Base-by-base conservation (phyloP, 805 yeast genomes). In the Ogataea methylovora region DNA sequence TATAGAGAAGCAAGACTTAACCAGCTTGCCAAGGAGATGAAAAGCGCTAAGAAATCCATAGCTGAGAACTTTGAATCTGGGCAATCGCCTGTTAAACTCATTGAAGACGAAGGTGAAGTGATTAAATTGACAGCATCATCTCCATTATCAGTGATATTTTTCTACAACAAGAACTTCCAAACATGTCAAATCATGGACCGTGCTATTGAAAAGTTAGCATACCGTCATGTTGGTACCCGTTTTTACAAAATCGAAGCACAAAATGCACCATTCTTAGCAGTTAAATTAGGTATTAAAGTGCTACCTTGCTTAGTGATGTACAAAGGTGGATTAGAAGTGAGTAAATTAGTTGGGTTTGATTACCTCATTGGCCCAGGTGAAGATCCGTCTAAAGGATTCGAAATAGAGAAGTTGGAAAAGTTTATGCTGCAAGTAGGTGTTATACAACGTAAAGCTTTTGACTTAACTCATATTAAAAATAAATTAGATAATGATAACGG, bases 251-350 rank as follows among this genome's bases (percentile, higher is more conserved):
- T 82, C 4, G 63, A 69, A 35, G 95, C 84, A 0, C 70, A 64
- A 24, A 59, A 69, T 25, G 82, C 88, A 1, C 87, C 94, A 4
- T 85, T 85, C 48, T 59, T 86, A 29, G 85, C 76, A 4, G 58
- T 74, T 2, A 76, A 74, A 48, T 64, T 86, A 26, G 60, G 64
- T 3, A 66, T 86, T 32, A 73, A 79, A 49, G 76, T 80, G 9
- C 61, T 85, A 5, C 95, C 95, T 0, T 79, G 77, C 43, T 76
- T 84, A 2, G 55, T 81, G 2, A 62, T 76, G 8, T 85, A 79
- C 48, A 60, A 58, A 10, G 60, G 69, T 24, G 88, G 88, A 1
- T 55, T 65, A 29, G 90, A 83, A 45, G 50, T 62, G 4, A 65
- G 69, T 11, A 58, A 84, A 40, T 48, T 84, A 5, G 67, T 84